Base-by-base conservation (phyloP, 176 grass and related monocot genomes). In the Hyparrhenia diplandra region DNA sequence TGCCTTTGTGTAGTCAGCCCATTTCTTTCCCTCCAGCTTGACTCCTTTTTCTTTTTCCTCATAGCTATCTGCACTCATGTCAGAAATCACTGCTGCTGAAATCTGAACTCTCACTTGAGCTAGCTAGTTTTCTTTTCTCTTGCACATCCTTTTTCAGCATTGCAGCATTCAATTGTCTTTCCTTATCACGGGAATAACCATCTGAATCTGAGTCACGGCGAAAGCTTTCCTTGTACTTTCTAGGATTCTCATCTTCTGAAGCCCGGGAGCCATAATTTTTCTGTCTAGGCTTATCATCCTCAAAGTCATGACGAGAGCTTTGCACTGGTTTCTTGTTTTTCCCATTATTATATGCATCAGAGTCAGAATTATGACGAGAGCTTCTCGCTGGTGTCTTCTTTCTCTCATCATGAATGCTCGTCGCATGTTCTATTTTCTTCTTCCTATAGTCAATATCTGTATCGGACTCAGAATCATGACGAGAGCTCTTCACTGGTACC, bases 31-130 rank as follows among this genome's bases (percentile, higher is more conserved):
- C 18, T 30, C 51, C 64, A 60, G 28, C n/a, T 74, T 54, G 74
- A 55, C 18, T n/a, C 47, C 30, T 74, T 80, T 80, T 87, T n/a
- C n/a, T 30, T 41, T 64, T 72, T 78, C 80, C 73, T 88, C 88
- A 67, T 52, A 74, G 64, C 79, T 89, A 18, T 88, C 86, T 84
- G 59, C 72, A 66, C 84, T 88, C 42, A 41, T 54, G 73, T 83
- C 71, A 24, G 94, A 82, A n/a, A 57, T 87, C 89, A 77, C 85
- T 87, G 70, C 84, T 90, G 40, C 79, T 89, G 40, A 75, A 95
- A 80, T 84, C 80, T 86, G 89, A 90, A 76, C 87, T 95, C 28
- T 92, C 82, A 32, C 90, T 95, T 77, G 88, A 89, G 64, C 76
- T 84, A 70, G 59, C 35, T 24, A 55, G 17, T 35, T 12, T 85